Conservation (phyloP, 1,139 yeast genomes). For the Kodamaea alishanica region DNA sequence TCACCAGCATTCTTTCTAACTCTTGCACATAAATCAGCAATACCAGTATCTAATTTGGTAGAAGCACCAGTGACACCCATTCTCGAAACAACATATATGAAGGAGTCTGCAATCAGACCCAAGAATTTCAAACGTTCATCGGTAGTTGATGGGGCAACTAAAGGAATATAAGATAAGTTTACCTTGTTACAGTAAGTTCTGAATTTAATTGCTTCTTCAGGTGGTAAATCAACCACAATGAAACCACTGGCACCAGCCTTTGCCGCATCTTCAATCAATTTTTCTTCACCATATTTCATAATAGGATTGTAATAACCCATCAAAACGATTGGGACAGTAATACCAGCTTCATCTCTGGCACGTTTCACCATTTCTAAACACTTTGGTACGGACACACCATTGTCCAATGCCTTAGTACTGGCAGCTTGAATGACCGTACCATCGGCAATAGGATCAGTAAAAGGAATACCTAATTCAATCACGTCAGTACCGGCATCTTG, state of each 20-base stretch:
- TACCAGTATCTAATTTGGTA: slow-evolving; percentile 57
- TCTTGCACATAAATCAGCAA: slow-evolving; percentile 66
- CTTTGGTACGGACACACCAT: slow-evolving; percentile 70
- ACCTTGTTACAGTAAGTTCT: slow-evolving; percentile 65
- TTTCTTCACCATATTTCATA: slow-evolving; percentile 82
- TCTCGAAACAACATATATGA: slow-evolving; percentile 90
- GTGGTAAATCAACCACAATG: slow-evolving; percentile 93
- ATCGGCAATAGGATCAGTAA: slow-evolving; percentile 98
- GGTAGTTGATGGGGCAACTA: slow-evolving; percentile 95
- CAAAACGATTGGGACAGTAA: slow-evolving; percentile 79
- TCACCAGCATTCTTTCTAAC: slow-evolving; percentile 69
- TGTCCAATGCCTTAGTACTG: slow-evolving; percentile 70
- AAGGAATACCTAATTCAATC: slow-evolving; percentile 93
- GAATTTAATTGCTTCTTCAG: slow-evolving; percentile 91
- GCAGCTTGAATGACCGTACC: slow-evolving; percentile 95
- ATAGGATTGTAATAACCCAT: slow-evolving; percentile 99
- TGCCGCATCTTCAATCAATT: slow-evolving; percentile 70
- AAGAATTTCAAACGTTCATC: slow-evolving; percentile 78
- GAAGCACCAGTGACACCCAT: slow-evolving; percentile 98
- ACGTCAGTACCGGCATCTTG: slow-evolving; percentile 95
- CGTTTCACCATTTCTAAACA: slow-evolving; percentile 66
- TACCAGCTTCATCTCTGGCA: slow-evolving; percentile 76
- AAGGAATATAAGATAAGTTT: slow-evolving; percentile 82
- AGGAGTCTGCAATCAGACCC: slow-evolving; percentile 86
- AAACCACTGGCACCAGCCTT: slow-evolving; percentile 94